Conservation (phyloP, 2,329 filamentous ascomycete species). For the Trichophyton verrucosum region DNA sequence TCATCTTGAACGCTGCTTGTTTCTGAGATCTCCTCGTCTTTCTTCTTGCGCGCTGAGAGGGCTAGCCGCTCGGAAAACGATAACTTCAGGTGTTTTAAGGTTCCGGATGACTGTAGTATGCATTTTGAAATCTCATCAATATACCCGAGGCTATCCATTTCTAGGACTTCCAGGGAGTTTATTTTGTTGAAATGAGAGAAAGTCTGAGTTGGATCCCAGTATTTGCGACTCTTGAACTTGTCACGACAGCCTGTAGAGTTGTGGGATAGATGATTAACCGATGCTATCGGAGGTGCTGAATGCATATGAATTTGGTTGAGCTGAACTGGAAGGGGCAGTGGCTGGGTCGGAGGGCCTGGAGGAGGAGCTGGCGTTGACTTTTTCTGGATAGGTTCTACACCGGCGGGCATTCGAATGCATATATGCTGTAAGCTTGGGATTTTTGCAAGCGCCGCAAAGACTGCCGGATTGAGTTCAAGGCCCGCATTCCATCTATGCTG, state of each 20-base stretch:
- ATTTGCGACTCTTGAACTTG: slow-evolving; percentile 13
- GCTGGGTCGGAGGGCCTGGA: slow-evolving; percentile 22
- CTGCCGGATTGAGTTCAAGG: slow-evolving; percentile 47
- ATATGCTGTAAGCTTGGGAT: slow-evolving; percentile 42
- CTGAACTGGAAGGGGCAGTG: slow-evolving; percentile 16
- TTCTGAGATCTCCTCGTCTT: slow-evolving; percentile 33
- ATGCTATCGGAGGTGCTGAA: slow-evolving; percentile 6
- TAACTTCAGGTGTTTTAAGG: slow-evolving; percentile 43
- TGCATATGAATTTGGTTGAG: slow-evolving; percentile 16
- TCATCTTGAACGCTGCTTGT: slow-evolving; percentile 26
- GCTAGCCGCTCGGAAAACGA: slow-evolving; percentile 48
- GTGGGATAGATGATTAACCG: not conserved
- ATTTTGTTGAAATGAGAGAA: slow-evolving; percentile 47
- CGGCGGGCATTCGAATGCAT: slow-evolving; percentile 48
- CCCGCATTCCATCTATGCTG: slow-evolving; percentile 48
- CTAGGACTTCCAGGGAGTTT: slow-evolving; percentile 43
- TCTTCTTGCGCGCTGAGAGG: slow-evolving; percentile 34
- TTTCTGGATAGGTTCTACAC: slow-evolving; percentile 21
- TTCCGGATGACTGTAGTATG: slow-evolving; percentile 43
- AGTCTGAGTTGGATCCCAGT: slow-evolving; percentile 34
- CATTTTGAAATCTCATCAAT: slow-evolving; percentile 45
- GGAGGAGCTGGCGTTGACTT: slow-evolving; percentile 41
- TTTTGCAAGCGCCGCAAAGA: slow-evolving; percentile 46
- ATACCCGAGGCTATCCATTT: slow-evolving; percentile 48
- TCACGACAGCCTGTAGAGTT: not conserved